These are phyloP conservation scores for Cutaneotrichosporon arboriforme DNA, from an alignment of 1,284 basidiomycete species.

Conservation along the genomic window DNA sequence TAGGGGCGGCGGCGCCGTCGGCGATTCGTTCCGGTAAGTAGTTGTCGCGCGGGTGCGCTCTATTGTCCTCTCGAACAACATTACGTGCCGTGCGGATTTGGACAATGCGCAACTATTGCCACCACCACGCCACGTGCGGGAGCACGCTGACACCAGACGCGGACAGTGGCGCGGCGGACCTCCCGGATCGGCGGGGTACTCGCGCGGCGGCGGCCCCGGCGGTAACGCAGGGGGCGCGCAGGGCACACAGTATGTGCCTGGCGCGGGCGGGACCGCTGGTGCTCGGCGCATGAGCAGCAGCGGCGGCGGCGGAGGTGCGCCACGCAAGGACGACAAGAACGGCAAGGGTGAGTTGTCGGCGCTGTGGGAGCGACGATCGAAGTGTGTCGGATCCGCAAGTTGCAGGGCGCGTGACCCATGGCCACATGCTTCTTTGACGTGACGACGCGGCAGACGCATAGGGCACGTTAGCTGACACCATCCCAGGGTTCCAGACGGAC, in stretches of 20 bases:
- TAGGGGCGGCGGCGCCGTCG: slow-evolving; percentile 16
- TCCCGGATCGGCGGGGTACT: slow-evolving; percentile 26
- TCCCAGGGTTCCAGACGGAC: slow-evolving; percentile 77
- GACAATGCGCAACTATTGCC: no score
- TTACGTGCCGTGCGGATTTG: no score
- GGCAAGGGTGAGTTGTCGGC: slow-evolving; percentile 13
- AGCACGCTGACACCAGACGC: slow-evolving; percentile 23
- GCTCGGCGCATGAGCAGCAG: slow-evolving; percentile 13
- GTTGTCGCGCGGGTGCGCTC: not conserved
- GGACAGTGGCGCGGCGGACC: slow-evolving; percentile 41
- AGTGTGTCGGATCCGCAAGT: no score
- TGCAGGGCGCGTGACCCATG: no score
- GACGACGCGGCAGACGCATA: not conserved
- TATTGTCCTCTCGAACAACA: no score
- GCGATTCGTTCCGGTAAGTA: slow-evolving; percentile 12
- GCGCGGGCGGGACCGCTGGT: not conserved
- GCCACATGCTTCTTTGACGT: no score
- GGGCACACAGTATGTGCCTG: slow-evolving; percentile 1
- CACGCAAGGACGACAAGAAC: slow-evolving; percentile 8
- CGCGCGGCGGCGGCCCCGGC: slow-evolving; percentile 10
- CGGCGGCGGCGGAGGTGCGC: slow-evolving; percentile 1
- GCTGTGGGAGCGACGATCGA: no score
- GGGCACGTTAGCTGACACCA: not conserved
- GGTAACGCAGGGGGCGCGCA: no score
- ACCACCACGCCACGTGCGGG: not conserved